Evolutionary conservation across 1,284 basidiomycete species (phyloP).

Genomic region (Thelephora terrestris): DNA sequence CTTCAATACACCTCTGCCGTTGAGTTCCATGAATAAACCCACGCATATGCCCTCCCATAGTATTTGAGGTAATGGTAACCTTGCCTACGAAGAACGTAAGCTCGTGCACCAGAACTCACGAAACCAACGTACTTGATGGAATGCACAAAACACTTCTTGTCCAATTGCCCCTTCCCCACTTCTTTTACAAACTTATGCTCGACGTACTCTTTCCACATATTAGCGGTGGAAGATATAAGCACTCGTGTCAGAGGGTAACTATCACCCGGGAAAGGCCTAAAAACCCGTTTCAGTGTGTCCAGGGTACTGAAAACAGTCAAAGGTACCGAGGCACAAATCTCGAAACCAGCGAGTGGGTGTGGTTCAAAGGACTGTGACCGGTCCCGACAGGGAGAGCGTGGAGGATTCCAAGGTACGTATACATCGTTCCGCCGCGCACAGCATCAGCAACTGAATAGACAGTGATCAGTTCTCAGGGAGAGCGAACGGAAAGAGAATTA

Average conservation of each 20-base stretch:
- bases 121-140: constrained; percentile 65
- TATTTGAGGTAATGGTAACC: constrained; percentile 74
- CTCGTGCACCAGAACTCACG: not conserved
- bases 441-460: constrained; percentile 43
- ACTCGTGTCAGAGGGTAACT: constrained; percentile 64
- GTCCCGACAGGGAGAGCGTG: constrained; percentile 62
- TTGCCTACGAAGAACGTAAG: constrained; percentile 35
- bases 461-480: not conserved
- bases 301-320: not conserved
- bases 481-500: constrained; percentile 25
- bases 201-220: constrained; percentile 67
- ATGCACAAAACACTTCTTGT: constrained; percentile 61
- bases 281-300: not conserved
- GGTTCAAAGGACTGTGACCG: constrained; percentile 85
- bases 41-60: constrained; percentile 69
- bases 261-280: constrained; percentile 47
- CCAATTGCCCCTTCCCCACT: constrained; percentile 64
- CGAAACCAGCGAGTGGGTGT: constrained; percentile 55
- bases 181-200: constrained; percentile 77
- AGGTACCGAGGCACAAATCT: constrained; percentile 52
- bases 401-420: constrained; percentile 72
- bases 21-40: constrained; percentile 14
- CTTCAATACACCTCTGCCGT: not conserved
- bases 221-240: constrained; percentile 48
- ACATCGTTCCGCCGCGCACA: constrained; percentile 50